Percentiles rank a stretch among this genome's conserved stretches.
These are phyloP conservation scores for Rhododendron williamsianum DNA, from an alignment of 148 eudicot species.

Conservation along the genomic window DNA sequence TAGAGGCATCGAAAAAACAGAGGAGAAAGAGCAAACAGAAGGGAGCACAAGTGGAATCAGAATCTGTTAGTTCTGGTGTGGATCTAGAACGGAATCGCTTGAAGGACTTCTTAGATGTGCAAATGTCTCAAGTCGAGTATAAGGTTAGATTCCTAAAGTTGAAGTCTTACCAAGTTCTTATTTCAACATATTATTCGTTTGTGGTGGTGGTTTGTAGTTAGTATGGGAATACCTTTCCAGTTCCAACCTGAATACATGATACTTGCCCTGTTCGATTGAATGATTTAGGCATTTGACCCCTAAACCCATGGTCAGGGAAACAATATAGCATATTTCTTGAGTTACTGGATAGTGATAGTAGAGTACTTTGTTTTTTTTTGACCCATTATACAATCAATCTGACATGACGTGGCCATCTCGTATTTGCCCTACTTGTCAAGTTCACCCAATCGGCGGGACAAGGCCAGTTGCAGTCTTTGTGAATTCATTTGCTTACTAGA, in stretches of 20 bases:
- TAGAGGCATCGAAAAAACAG: constrained; percentile 54
- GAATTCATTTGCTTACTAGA: background rate
- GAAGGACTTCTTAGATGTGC: constrained; percentile 32
- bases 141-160: constrained; percentile 40
- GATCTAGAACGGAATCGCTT: constrained; percentile 23
- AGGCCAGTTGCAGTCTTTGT: background rate
- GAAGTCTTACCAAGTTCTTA: background rate
- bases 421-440: background rate
- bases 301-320: background rate
- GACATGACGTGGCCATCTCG: background rate
- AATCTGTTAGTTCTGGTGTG: constrained; percentile 20
- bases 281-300: background rate
- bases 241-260: background rate
- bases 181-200: background rate
- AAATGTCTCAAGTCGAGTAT: constrained; percentile 24
- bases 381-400: background rate
- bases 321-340: background rate
- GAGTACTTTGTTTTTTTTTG: background rate
- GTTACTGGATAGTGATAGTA: background rate
- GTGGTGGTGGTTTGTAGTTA: background rate
- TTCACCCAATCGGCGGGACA: background rate
- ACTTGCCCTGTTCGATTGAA: background rate
- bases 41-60: constrained; percentile 26
- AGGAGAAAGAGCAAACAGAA: constrained; percentile 67
- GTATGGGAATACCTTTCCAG: background rate